Conservation (phyloP, 805 yeast genomes). For the Sugiyamaella boreocaroliniensis region DNA sequence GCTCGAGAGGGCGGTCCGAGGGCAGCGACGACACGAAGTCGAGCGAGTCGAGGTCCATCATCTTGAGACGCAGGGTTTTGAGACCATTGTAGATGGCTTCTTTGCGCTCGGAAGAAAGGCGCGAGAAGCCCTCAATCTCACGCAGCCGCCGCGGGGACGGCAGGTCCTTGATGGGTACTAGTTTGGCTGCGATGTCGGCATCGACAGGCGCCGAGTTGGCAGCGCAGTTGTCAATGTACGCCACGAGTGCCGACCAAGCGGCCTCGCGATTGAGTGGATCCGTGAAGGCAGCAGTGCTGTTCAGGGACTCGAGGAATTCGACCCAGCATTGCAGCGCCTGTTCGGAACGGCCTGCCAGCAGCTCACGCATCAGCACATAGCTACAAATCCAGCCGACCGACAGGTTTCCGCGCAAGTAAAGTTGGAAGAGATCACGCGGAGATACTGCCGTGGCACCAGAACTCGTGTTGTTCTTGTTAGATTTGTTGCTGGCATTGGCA, state of each 20-base stretch:
- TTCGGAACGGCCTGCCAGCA: constrained; percentile 21
- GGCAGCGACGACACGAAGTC: constrained; percentile 20
- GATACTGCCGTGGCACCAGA: background rate
- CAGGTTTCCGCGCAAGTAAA: constrained; percentile 10
- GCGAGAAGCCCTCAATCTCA: constrained; percentile 9
- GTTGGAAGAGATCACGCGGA: constrained; percentile 9
- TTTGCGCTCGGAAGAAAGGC: constrained; percentile 2
- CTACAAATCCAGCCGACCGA: constrained; percentile 23
- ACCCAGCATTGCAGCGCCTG: constrained; percentile 30
- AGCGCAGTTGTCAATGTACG: constrained; percentile 25
- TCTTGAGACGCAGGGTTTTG: constrained; percentile 13
- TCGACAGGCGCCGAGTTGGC: constrained; percentile 11
- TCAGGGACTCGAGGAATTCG: constrained; percentile 26
- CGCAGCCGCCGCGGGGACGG: constrained; percentile 20
- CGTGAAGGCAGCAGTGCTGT: constrained; percentile 15
- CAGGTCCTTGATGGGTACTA: constrained; percentile 24
- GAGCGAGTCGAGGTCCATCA: constrained; percentile 16
- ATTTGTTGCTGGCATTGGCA: background rate
- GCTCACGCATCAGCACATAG: constrained; percentile 19
- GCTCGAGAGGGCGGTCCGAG: constrained; percentile 22
- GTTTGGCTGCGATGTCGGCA: constrained; percentile 22
- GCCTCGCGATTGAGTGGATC: constrained; percentile 24
- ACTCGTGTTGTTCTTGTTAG: background rate
- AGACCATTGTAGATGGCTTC: constrained; percentile 17
- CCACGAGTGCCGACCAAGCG: constrained; percentile 29